Percentiles rank a stretch among this genome's conserved stretches.
phyloP scores from a whole-genome alignment of 768 basidiomycete genomes.

The Macrolepiota dolichaula region DNA sequence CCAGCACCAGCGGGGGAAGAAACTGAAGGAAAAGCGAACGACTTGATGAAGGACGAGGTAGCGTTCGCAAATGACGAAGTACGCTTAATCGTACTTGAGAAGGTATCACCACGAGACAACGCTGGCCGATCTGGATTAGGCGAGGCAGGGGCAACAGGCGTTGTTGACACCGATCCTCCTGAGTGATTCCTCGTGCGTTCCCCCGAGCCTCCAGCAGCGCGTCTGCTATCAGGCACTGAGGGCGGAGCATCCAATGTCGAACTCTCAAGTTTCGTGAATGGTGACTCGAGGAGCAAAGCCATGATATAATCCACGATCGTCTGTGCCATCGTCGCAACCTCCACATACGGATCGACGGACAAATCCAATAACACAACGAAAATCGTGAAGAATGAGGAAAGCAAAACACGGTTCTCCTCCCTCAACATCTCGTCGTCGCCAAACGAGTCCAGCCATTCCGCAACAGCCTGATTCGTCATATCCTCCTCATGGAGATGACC shows the following conservation, averaged over 20 bases:
- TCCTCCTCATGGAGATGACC: slow-evolving; percentile 56
- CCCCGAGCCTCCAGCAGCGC: slow-evolving; percentile 24
- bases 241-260: slow-evolving; percentile 58
- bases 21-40: slow-evolving; percentile 65
- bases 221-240: slow-evolving; percentile 36
- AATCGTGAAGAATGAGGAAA: slow-evolving; percentile 94
- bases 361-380: slow-evolving; percentile 86
- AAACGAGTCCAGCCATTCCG: slow-evolving; percentile 75
- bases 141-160: slow-evolving; percentile 22
- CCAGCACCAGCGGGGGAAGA: neutral
- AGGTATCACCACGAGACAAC: slow-evolving; percentile 51
- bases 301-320: slow-evolving; percentile 91
- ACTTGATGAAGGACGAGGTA: slow-evolving; percentile 64
- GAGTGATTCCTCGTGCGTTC: neutral
- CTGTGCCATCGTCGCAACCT: slow-evolving; percentile 88
- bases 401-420: slow-evolving; percentile 76
- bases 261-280: slow-evolving; percentile 72
- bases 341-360: slow-evolving; percentile 88
- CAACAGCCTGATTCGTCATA: slow-evolving; percentile 64
- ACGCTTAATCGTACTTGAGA: slow-evolving; percentile 65
- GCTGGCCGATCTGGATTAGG: slow-evolving; percentile 46
- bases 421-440: slow-evolving; percentile 61
- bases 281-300: slow-evolving; percentile 85
- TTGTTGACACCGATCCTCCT: neutral
- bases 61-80: slow-evolving; percentile 82